Percentiles rank a stretch among this genome's conserved stretches.
Conservation (phyloP, 768 basidiomycete genomes). For the Boletus subcaerulescens region DNA sequence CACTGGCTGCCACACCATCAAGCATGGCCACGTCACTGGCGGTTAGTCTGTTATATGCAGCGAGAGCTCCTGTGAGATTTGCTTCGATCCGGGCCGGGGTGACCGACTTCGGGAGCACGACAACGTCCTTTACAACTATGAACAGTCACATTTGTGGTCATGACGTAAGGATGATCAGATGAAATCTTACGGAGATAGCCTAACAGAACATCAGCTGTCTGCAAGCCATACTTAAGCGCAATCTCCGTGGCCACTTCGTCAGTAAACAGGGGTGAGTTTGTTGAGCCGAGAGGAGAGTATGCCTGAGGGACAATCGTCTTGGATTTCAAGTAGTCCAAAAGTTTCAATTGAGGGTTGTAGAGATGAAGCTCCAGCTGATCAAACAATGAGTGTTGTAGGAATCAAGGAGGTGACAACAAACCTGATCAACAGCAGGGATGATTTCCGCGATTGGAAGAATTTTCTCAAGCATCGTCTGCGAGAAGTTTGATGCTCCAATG, state of each 20-base stretch:
- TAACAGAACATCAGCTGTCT: constrained; percentile 56
- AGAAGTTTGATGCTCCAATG: constrained; percentile 80
- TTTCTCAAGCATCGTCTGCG: constrained; percentile 62
- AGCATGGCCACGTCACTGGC: constrained; percentile 52
- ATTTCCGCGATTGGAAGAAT: constrained; percentile 66
- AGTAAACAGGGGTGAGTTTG: constrained; percentile 58
- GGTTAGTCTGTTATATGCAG: constrained; percentile 45
- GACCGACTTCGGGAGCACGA: constrained; percentile 77
- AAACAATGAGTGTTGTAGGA: not conserved
- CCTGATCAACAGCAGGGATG: constrained; percentile 73
- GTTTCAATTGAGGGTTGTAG: constrained; percentile 72
- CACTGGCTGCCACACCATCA: constrained; percentile 52
- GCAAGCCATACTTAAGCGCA: constrained; percentile 53
- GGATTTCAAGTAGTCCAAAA: constrained; percentile 57
- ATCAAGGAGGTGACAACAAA: constrained; percentile 24
- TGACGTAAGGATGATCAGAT: not conserved
- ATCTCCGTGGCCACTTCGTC: constrained; percentile 61
- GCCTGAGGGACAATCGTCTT: constrained; percentile 73
- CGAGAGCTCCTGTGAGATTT: constrained; percentile 52
- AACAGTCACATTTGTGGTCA: not conserved
- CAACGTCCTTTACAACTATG: constrained; percentile 59
- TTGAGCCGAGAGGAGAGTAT: constrained; percentile 78
- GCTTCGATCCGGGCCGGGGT: constrained; percentile 63
- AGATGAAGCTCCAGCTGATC: constrained; percentile 67
- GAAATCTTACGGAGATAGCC: constrained; percentile 55